Evolutionary conservation across 192 early-diverging fungal genomes (phyloP).

Genomic region (Geranomyces michiganensis): DNA sequence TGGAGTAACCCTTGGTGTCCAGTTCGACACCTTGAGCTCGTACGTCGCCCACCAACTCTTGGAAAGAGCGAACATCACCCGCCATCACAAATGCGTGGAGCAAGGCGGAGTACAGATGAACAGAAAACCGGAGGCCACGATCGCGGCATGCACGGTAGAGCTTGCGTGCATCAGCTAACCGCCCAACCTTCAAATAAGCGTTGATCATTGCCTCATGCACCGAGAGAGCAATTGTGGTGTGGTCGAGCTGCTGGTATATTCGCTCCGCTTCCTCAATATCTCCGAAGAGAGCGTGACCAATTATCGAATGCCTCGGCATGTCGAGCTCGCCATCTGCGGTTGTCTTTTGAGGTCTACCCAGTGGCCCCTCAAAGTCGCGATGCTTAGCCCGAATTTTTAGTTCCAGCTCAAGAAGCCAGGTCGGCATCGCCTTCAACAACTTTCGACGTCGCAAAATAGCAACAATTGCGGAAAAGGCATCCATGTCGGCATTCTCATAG

Average conservation of each 20-base stretch:
- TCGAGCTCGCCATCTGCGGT: background rate
- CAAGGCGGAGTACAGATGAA: background rate
- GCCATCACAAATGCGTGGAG: background rate
- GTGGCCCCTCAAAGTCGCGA: background rate
- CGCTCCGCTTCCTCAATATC: background rate
- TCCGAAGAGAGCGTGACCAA: conserved; percentile 6
- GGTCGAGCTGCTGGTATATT: background rate
- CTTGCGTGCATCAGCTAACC: background rate
- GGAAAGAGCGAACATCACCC: background rate
- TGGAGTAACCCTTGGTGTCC: background rate
- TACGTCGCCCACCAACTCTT: background rate
- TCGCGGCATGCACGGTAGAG: background rate
- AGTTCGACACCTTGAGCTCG: background rate
- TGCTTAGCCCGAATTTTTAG: background rate
- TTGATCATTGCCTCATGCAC: conserved; percentile 6
- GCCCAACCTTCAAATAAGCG: background rate
- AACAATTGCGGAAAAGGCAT: background rate
- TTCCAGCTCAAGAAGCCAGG: background rate
- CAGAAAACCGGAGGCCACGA: background rate
- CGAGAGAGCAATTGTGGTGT: background rate
- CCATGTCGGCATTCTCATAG: conserved; percentile 2
- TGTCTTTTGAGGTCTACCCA: background rate
- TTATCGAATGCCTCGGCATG: background rate
- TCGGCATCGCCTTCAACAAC: background rate
- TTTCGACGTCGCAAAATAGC: background rate